These are phyloP conservation scores for Mycena epipterygia DNA, from an alignment of 768 basidiomycete species.

Conservation along the genomic window DNA sequence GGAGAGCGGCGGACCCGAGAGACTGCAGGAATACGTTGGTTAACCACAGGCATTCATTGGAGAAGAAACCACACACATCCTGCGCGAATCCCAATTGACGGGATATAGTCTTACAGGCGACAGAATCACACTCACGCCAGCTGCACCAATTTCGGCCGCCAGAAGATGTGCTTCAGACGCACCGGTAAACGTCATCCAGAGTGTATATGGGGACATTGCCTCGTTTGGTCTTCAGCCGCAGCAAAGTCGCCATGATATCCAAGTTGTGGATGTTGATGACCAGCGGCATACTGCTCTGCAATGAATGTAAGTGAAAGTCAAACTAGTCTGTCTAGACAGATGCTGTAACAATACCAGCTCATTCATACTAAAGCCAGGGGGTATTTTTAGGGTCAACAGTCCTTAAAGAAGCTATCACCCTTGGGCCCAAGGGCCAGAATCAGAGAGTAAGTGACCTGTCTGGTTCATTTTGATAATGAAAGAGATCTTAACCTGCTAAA, in stretches of 20 bases:
- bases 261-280: constrained; percentile 78
- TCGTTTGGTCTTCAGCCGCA: constrained; percentile 73
- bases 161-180: constrained; percentile 74
- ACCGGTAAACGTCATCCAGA: constrained; percentile 68
- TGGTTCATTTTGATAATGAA: too few relatives aligned
- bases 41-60: too few relatives aligned
- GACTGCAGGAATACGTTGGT: constrained; percentile 46
- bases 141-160: constrained; percentile 71
- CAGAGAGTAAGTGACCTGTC: too few relatives aligned
- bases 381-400: too few relatives aligned
- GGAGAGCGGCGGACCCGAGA: constrained; percentile 79
- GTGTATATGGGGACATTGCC: constrained; percentile 41
- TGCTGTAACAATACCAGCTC: too few relatives aligned
- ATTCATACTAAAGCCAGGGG: too few relatives aligned
- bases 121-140: constrained; percentile 80
- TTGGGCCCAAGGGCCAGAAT: too few relatives aligned
- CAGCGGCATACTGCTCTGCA: constrained; percentile 71
- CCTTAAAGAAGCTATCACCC: too few relatives aligned
- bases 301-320: constrained; percentile 42
- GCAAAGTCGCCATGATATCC: constrained; percentile 80
- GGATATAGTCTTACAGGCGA: constrained; percentile 75
- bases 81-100: constrained; percentile 70
- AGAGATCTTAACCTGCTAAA: too few relatives aligned
- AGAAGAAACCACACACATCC: constrained; percentile 63
- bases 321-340: too few relatives aligned